Conservation (phyloP, 2,329 filamentous ascomycete species). For the Podosphaera fusca region DNA sequence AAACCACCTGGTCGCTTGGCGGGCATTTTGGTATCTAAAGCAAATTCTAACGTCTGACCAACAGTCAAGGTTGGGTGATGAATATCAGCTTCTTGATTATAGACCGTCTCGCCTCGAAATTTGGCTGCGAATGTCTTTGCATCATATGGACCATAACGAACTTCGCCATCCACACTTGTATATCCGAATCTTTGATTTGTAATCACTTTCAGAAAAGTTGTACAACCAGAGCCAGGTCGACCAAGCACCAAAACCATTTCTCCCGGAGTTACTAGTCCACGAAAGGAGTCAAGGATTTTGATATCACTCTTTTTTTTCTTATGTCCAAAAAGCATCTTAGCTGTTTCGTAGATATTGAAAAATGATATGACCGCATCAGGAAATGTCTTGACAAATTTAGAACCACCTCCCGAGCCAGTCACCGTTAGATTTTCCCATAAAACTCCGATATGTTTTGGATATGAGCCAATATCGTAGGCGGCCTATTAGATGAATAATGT, state of each 20-base stretch:
- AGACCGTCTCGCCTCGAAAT: conserved; percentile 64
- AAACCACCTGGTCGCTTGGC: conserved; percentile 56
- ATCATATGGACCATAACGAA: conserved; percentile 53
- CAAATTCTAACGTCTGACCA: conserved; percentile 67
- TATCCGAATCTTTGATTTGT: conserved; percentile 33
- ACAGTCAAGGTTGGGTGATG: conserved; percentile 70
- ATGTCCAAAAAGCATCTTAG: conserved; percentile 37
- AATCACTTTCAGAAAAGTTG: conserved; percentile 29
- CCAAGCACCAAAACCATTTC: conserved; percentile 41
- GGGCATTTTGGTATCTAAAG: conserved; percentile 64
- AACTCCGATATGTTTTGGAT: conserved; percentile 56
- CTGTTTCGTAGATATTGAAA: conserved; percentile 47
- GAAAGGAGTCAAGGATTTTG: conserved; percentile 51
- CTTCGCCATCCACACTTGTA: conserved; percentile 40
- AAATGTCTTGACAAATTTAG: conserved; percentile 50
- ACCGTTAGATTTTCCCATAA: conserved; percentile 61
- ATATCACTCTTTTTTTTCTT: conserved; percentile 47
- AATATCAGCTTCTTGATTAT: conserved; percentile 70
- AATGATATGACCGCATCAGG: conserved; percentile 49
- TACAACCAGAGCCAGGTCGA: conserved; percentile 23
- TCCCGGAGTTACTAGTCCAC: conserved; percentile 48
- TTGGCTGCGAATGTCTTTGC: conserved; percentile 43
- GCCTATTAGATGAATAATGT: neutral
- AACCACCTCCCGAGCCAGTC: conserved; percentile 47
- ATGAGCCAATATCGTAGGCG: conserved; percentile 57